A percentile compares a stretch with the other conserved stretches of the same genome.
Conservation (phyloP, 2,329 filamentous ascomycete species). For the Pseudocercospora crystallina region DNA sequence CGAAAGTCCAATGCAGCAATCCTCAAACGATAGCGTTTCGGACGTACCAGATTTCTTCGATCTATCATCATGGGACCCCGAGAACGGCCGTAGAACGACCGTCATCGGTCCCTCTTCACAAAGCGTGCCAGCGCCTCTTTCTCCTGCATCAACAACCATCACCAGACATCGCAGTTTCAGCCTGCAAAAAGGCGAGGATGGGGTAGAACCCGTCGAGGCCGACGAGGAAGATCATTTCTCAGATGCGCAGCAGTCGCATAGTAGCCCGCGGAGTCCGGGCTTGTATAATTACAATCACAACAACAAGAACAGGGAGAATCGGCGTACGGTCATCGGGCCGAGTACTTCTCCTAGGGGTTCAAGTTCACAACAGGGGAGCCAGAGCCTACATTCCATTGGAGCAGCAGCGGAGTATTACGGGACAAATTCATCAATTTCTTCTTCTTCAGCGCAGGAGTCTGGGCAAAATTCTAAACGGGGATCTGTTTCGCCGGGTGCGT, state of each 20-base stretch:
- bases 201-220: constrained; percentile 16
- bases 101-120: constrained; percentile 18
- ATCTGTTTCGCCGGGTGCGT: neutral
- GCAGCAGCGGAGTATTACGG: constrained; percentile 1
- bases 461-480: constrained; percentile 6
- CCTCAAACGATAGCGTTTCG: neutral
- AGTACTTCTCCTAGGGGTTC: constrained; percentile 1
- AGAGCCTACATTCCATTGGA: no score
- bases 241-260: neutral
- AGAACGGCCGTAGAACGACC: constrained; percentile 16
- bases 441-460: constrained; percentile 12
- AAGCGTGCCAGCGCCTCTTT: neutral
- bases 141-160: constrained; percentile 2
- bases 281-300: constrained; percentile 1
- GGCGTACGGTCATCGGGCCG: constrained; percentile 23
- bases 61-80: constrained; percentile 17
- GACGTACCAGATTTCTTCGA: constrained; percentile 15
- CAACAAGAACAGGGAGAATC: constrained; percentile 11
- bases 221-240: constrained; percentile 2
- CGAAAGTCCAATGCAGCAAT: neutral
- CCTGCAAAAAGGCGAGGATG: constrained; percentile 18
- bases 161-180: constrained; percentile 18
- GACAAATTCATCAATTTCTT: neutral
- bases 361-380: neutral
- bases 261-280: no score